Conservation (phyloP, 169 alveolate genomes). For the Plasmodium sp. region DNA sequence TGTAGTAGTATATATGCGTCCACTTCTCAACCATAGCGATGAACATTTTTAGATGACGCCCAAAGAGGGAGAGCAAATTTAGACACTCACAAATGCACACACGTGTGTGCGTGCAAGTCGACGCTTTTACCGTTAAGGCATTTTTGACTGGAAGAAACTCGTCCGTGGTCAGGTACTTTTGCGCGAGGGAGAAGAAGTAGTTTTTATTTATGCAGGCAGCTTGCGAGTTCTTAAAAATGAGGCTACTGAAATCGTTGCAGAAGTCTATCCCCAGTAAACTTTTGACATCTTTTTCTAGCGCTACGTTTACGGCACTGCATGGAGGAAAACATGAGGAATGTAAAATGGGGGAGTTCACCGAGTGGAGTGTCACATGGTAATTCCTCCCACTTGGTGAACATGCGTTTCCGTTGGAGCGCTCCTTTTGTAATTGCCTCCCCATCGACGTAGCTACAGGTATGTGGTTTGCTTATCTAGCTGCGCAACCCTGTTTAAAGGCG, state of each 20-base stretch:
- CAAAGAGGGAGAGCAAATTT: background rate
- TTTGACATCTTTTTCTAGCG: conserved; percentile 23
- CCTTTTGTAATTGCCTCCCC: background rate
- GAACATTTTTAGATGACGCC: background rate
- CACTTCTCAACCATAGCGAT: background rate
- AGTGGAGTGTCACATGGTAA: background rate
- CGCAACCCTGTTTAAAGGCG: background rate
- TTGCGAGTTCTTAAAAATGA: conserved; percentile 21
- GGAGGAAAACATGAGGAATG: background rate
- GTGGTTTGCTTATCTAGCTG: background rate
- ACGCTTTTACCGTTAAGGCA: conserved; percentile 25
- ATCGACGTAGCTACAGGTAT: background rate
- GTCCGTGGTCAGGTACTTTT: conserved; percentile 26
- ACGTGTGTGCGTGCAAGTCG: background rate
- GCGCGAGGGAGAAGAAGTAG: conserved; percentile 25
- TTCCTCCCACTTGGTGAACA: background rate
- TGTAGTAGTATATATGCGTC: background rate
- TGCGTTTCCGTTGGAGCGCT: background rate
- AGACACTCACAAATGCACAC: background rate
- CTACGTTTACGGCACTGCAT: conserved; percentile 39
- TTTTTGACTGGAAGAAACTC: conserved; percentile 20
- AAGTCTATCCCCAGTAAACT: conserved; percentile 14
- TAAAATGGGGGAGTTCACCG: background rate
- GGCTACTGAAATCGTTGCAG: conserved; percentile 4
- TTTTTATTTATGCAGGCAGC: conserved; percentile 42